Evolutionary conservation across 2,329 filamentous ascomycete species (phyloP), one percentile per base, ranked within the genome.

Genomic region (Rachicladosporium sp.): DNA sequence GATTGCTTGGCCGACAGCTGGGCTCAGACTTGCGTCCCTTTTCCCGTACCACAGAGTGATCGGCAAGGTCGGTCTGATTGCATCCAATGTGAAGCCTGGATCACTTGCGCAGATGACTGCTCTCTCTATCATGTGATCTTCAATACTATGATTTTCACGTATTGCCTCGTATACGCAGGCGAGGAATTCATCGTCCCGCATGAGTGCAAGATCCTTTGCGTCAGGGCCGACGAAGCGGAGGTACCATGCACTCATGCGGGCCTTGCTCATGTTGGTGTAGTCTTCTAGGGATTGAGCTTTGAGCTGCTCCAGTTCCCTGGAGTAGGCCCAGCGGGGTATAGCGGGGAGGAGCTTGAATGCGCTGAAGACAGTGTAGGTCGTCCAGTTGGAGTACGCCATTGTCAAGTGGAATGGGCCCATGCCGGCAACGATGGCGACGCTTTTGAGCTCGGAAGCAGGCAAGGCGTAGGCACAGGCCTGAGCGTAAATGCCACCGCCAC

Each of bases 401-500:
- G 36, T 37, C 12, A 19, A 31, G n/a, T 23, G 7, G 3, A 6
- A 37, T 9, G 36, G 36, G 10, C 36, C 36, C 12, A 12, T 10
- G 5, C 12, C 36, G 12, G 10, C n/a, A 12, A 32, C n/a, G 1
- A 37, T 4, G 13, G 10, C 32, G 4, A 37, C 36, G 5, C 29
- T 37, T 11, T 12, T 32, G 4, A 37, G 12, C 29, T 37, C 6
- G 2, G 42, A 36, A 9, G 31, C 36, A 13, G 63, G 57, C n/a
- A 70, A 47, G 3, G 45, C 43, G 32, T 59, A 54, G 8, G 67
- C 58, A 45, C 67, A 72, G 13, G 67, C 68, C 8, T 70, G 49
- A 2, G 61, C 60, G 46, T 67, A 71, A 1, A 67, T 65, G 2
- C 65, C 64, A 12, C 69, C 69, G 6, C 67, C 68, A 0, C 63